These are phyloP conservation scores for Entomortierella chlamydospora DNA, from an alignment of 192 early-diverging fungal species.

Conservation along the genomic window DNA sequence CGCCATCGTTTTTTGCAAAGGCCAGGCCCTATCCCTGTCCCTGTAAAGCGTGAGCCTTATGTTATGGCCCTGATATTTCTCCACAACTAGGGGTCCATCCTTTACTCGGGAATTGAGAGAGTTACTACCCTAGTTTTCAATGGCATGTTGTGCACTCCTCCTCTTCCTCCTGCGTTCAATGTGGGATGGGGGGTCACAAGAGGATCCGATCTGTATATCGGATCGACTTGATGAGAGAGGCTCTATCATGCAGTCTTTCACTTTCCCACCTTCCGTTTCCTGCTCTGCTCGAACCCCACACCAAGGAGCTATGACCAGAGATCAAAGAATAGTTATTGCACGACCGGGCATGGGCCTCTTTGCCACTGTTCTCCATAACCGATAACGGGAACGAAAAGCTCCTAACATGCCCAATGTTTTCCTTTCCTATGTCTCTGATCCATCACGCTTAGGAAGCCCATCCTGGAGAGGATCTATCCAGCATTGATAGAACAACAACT, in stretches of 20 bases:
- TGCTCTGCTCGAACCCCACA: too few species aligned
- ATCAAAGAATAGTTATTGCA: not conserved
- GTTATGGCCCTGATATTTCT: too few species aligned
- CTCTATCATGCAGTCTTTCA: not conserved
- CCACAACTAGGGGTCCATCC: too few species aligned
- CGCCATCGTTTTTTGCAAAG: not conserved
- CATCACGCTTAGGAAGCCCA: not conserved
- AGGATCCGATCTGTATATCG: slow-evolving; percentile 4
- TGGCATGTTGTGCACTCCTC: not conserved
- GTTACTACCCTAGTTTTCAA: not conserved
- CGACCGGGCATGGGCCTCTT: not conserved
- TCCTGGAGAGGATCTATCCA: too few species aligned
- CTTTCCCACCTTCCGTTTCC: not conserved
- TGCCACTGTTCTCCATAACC: not conserved
- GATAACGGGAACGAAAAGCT: not conserved
- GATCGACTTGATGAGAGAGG: not conserved
- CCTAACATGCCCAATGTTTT: not conserved
- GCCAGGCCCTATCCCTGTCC: too few species aligned
- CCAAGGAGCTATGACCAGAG: not conserved
- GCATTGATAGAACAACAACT: too few species aligned
- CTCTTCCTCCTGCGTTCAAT: not conserved
- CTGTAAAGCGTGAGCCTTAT: too few species aligned
- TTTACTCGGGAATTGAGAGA: too few species aligned
- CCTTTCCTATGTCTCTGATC: not conserved
- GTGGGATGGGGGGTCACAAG: not conserved